These are phyloP conservation scores for Blastobotrys raffinosifermentans DNA, from an alignment of 1,139 yeast species.

Conservation along the genomic window DNA sequence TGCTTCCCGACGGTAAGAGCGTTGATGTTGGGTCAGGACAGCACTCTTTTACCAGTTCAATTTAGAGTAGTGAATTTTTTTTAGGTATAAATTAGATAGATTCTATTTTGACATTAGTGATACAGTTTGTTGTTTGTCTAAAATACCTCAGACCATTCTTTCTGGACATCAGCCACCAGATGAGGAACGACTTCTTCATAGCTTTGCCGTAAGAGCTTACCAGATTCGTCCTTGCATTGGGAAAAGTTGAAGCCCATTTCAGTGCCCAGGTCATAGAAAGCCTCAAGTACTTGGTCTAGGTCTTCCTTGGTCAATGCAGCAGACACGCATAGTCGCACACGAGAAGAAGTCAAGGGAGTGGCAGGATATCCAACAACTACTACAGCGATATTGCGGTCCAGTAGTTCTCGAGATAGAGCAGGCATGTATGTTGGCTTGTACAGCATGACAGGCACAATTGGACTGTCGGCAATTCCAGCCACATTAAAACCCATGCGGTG, in stretches of 20 bases:
- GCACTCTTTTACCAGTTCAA: constrained; percentile 3
- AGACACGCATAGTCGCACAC: constrained; percentile 90
- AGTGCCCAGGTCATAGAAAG: constrained; percentile 77
- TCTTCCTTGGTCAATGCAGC: constrained; percentile 92
- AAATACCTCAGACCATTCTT: constrained; percentile 16
- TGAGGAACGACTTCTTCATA: constrained; percentile 69
- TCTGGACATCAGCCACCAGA: constrained; percentile 57
- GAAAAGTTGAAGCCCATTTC: constrained; percentile 67
- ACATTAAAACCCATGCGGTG: constrained; percentile 90
- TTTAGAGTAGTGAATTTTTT: too few species aligned
- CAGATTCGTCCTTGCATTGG: constrained; percentile 28
- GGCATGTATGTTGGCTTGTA: constrained; percentile 95
- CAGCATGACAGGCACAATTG: constrained; percentile 83
- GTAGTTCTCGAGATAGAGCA: constrained; percentile 76
- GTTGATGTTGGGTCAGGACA: constrained; percentile 8
- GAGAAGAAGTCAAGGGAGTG: constrained; percentile 82
- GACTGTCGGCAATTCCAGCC: constrained; percentile 93
- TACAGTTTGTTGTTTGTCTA: not conserved
- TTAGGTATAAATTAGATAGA: too few species aligned
- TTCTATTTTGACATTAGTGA: too few species aligned
- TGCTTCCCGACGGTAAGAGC: constrained; percentile 9
- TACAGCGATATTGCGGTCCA: constrained; percentile 77
- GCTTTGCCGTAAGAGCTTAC: constrained; percentile 66
- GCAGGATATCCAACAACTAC: constrained; percentile 98
- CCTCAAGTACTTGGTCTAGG: constrained; percentile 70